These are phyloP conservation scores for Irpex lacteus DNA, from an alignment of 1,284 basidiomycete genomes.

Conservation along the genomic window DNA sequence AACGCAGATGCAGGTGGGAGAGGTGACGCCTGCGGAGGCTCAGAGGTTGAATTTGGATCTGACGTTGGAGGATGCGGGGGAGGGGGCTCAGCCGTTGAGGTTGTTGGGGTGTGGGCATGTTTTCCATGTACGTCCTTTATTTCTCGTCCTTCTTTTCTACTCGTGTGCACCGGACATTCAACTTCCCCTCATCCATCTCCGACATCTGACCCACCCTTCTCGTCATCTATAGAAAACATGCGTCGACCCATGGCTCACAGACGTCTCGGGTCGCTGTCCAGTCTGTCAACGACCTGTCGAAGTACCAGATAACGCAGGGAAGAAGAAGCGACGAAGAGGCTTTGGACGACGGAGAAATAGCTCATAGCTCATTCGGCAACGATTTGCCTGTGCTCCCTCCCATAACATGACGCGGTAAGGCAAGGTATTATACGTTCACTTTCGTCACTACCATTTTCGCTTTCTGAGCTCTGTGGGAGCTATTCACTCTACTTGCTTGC, in stretches of 20 bases:
- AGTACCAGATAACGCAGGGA: slow-evolving; percentile 17
- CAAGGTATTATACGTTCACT: too few relatives aligned
- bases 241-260: slow-evolving; percentile 74
- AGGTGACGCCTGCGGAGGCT: slow-evolving; percentile 38
- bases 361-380: too few relatives aligned
- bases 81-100: slow-evolving; percentile 71
- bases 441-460: too few relatives aligned
- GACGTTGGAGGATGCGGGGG: slow-evolving; percentile 61
- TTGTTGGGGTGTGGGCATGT: slow-evolving; percentile 75
- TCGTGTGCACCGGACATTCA: too few relatives aligned
- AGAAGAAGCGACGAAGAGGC: background rate
- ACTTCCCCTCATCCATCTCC: slow-evolving; percentile 6
- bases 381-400: too few relatives aligned
- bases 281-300: slow-evolving; percentile 65
- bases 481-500: too few relatives aligned
- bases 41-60: slow-evolving; percentile 32
- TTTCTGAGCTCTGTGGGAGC: too few relatives aligned
- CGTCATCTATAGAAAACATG: slow-evolving; percentile 60
- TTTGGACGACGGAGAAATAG: too few relatives aligned
- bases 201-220: background rate
- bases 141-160: background rate
- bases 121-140: slow-evolving; percentile 62
- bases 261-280: slow-evolving; percentile 78
- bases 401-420: too few relatives aligned
- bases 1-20: slow-evolving; percentile 29